Percentiles rank a stretch among this genome's conserved stretches.
Conservation (phyloP, 1,139 yeast genomes). For the Hansenula sp. region DNA sequence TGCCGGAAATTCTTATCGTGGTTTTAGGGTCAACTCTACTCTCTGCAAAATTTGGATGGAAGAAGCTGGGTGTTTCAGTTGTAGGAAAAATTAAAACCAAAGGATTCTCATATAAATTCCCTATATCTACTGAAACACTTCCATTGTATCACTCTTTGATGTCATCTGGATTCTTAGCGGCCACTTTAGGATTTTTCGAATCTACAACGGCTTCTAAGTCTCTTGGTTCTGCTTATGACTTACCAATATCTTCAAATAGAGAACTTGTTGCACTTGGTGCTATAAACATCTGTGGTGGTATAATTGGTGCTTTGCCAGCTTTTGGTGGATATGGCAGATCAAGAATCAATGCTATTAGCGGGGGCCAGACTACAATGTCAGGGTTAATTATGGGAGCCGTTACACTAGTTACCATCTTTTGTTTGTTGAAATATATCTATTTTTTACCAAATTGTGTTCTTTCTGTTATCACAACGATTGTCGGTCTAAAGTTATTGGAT, state of each 20-base stretch:
- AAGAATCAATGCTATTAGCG: slow-evolving; percentile 80
- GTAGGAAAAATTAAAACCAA: slow-evolving; percentile 61
- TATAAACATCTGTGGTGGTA: slow-evolving; percentile 48
- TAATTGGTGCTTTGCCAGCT: slow-evolving; percentile 78
- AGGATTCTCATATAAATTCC: slow-evolving; percentile 43
- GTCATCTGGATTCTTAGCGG: slow-evolving; percentile 67
- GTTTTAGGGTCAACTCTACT: slow-evolving; percentile 61
- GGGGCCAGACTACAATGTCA: slow-evolving; percentile 81
- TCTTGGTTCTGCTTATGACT: slow-evolving; percentile 59
- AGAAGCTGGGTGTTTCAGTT: slow-evolving; percentile 55
- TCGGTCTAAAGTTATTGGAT: slow-evolving; percentile 75
- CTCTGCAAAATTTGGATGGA: slow-evolving; percentile 53
- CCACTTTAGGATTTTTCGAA: slow-evolving; percentile 89
- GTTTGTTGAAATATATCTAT: slow-evolving; percentile 59
- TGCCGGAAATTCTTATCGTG: slow-evolving; percentile 83
- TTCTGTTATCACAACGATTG: slow-evolving; percentile 75
- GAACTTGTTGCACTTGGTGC: slow-evolving; percentile 82
- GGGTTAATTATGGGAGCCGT: slow-evolving; percentile 77
- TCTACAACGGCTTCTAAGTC: slow-evolving; percentile 91
- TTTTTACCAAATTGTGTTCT: slow-evolving; percentile 79
- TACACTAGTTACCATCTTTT: slow-evolving; percentile 63
- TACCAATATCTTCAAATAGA: slow-evolving; percentile 70
- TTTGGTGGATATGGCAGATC: slow-evolving; percentile 97
- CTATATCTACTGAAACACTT: slow-evolving; percentile 35
- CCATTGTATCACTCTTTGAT: slow-evolving; percentile 31